Evolutionary conservation across 768 basidiomycete genomes (phyloP).

Genomic region (Collybia nuda): DNA sequence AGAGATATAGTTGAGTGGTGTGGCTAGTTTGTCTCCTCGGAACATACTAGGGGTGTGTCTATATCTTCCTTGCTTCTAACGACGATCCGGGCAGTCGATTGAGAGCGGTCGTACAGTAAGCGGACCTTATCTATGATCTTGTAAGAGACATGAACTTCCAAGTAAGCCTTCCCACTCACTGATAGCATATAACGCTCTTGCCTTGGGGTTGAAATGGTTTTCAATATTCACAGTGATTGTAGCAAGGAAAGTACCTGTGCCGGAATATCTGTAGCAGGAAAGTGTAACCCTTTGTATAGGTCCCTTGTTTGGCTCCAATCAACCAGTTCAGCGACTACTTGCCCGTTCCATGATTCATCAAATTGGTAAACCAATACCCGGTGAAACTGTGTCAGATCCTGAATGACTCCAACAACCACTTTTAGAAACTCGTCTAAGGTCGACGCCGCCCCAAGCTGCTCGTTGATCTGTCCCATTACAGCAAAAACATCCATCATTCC

Average conservation of each 20-base stretch:
- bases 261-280: slow-evolving; percentile 69
- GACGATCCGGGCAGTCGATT: slow-evolving; percentile 72
- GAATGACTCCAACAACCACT: slow-evolving; percentile 66
- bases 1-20: background rate
- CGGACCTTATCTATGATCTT: slow-evolving; percentile 64
- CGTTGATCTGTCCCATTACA: slow-evolving; percentile 77
- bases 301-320: slow-evolving; percentile 77
- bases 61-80: slow-evolving; percentile 63
- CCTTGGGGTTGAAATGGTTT: slow-evolving; percentile 39
- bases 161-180: slow-evolving; percentile 37
- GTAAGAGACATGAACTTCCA: background rate
- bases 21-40: background rate
- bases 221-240: background rate
- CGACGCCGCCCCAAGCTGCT: slow-evolving; percentile 67
- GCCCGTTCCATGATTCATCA: slow-evolving; percentile 77
- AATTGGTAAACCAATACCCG: slow-evolving; percentile 83
- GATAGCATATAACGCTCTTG: slow-evolving; percentile 64
- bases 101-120: slow-evolving; percentile 70
- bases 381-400: slow-evolving; percentile 82
- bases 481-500: slow-evolving; percentile 83
- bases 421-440: slow-evolving; percentile 72
- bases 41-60: slow-evolving; percentile 58
- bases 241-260: slow-evolving; percentile 50
- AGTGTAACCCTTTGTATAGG: slow-evolving; percentile 70
- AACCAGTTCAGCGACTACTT: slow-evolving; percentile 76